A percentile compares a stretch with the other conserved stretches of the same genome.
phyloP scores from a whole-genome alignment of 345 rosid species.

The Eucalyptus microcorys region DNA sequence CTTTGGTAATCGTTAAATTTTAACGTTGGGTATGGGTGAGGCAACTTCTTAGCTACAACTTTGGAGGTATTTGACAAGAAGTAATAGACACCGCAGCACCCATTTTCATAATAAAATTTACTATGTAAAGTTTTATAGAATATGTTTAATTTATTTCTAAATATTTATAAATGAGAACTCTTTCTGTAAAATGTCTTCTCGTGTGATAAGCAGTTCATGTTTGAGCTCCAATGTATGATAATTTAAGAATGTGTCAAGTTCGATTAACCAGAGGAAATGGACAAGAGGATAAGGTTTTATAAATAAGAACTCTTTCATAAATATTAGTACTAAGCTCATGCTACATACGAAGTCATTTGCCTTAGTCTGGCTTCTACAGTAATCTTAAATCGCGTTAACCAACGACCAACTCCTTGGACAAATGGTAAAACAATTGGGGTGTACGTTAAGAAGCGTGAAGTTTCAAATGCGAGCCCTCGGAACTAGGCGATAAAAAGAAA shows the following conservation, averaged over 20 bases:
- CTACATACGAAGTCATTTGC: too few relatives aligned
- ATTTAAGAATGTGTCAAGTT: neutral
- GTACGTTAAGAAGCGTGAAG: neutral
- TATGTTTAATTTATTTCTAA: too few relatives aligned
- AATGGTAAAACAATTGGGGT: neutral
- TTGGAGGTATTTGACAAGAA: too few relatives aligned
- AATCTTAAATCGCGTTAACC: neutral
- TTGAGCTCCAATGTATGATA: neutral
- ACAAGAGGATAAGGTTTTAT: neutral
- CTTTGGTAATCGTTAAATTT: neutral
- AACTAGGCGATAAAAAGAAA: neutral
- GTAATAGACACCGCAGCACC: neutral
- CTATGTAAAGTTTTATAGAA: neutral
- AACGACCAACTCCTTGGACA: neutral
- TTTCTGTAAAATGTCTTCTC: too few relatives aligned
- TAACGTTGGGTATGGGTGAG: neutral
- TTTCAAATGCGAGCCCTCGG: neutral
- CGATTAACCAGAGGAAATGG: neutral
- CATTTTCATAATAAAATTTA: too few relatives aligned
- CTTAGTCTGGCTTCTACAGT: neutral
- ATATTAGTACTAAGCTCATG: neutral
- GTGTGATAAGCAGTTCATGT: neutral
- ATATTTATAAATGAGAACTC: too few relatives aligned
- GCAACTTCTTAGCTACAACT: neutral
- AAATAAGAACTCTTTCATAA: neutral